Evolutionary conservation across 2,329 filamentous ascomycete species (phyloP), one percentile per base, ranked within the genome.

Genomic region (Acrodontium crateriforme): DNA sequence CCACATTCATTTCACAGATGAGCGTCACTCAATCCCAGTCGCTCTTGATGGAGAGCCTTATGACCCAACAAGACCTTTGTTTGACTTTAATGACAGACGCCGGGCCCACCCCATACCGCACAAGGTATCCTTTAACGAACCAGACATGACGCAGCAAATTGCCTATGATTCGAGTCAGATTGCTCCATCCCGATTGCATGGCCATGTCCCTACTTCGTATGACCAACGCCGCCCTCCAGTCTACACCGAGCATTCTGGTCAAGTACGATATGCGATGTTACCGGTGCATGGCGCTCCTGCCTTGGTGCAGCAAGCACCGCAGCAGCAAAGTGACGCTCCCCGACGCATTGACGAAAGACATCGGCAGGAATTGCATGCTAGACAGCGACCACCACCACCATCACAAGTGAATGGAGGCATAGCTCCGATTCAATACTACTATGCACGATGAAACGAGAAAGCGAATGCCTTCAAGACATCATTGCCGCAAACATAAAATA

Each of bases 281-380:
- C 45, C 45, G 12, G 37, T 51, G 2, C 48, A 52, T 30, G 49
- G 49, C 17, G 48, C 48, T 13, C 49, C 47, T n/a, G 48, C 49
- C 7, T 39, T 41, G 14, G 41, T 52, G 4, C 49, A 52, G 33
- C 45, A 45, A 21, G 36, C 44, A n/a, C 40, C 37, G 3, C n/a
- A n/a, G n/a, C n/a, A n/a, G n/a, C n/a, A n/a, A n/a, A n/a, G n/a
- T n/a, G n/a, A 13, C 9, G 26, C 27, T 12, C 10, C 10, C 18
- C 16, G 12, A 5, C 10, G 15, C 16, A 14, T 9, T 22, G 11
- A 18, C 19, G 25, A 32, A 18, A 16, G 12, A 9, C 30, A 24
- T 15, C 11, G 13, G n/a, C 18, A 14, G n/a, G n/a, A n/a, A n/a
- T n/a, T n/a, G n/a, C n/a, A n/a, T n/a, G n/a, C n/a, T n/a, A n/a